Percentiles rank a stretch among this genome's conserved stretches.
These are phyloP conservation scores for Rhamnella rubrinervis DNA, from an alignment of 331 rosid species.

Conservation along the genomic window DNA sequence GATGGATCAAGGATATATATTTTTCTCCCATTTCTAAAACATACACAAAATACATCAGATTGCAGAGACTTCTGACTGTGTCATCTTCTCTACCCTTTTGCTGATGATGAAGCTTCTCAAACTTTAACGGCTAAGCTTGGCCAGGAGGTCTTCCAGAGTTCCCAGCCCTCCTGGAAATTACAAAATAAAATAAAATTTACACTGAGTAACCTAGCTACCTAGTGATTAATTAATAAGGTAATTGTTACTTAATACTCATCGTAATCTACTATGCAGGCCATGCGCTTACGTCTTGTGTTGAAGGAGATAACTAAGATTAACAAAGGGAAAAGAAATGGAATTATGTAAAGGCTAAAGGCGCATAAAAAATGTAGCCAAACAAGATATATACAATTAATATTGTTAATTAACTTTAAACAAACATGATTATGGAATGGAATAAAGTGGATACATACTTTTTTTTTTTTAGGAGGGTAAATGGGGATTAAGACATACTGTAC, in stretches of 20 bases:
- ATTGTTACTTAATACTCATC: background rate
- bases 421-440: slow-evolving; percentile 44
- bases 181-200: background rate
- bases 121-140: slow-evolving; percentile 34
- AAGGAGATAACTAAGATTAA: slow-evolving; percentile 24
- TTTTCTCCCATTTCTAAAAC: slow-evolving; percentile 25
- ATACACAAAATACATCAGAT: slow-evolving; percentile 21
- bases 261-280: background rate
- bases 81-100: no score
- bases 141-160: slow-evolving; percentile 84
- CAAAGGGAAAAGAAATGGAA: slow-evolving; percentile 39
- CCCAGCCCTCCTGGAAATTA: slow-evolving; percentile 58
- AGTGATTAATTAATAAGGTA: background rate
- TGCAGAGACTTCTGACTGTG: background rate
- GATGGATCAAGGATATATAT: slow-evolving; percentile 13
- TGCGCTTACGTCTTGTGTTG: no score
- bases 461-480: slow-evolving; percentile 15
- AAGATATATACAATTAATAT: slow-evolving; percentile 15
- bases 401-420: slow-evolving; percentile 34
- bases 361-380: slow-evolving; percentile 24
- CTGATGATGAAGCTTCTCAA: slow-evolving; percentile 35
- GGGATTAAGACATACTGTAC: slow-evolving; percentile 14
- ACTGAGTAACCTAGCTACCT: no score
- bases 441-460: slow-evolving; percentile 49
- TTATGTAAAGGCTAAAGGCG: slow-evolving; percentile 33